Base-by-base conservation (phyloP, 2,329 filamentous ascomycete genomes). In the Chrysosporium queenslandicum region DNA sequence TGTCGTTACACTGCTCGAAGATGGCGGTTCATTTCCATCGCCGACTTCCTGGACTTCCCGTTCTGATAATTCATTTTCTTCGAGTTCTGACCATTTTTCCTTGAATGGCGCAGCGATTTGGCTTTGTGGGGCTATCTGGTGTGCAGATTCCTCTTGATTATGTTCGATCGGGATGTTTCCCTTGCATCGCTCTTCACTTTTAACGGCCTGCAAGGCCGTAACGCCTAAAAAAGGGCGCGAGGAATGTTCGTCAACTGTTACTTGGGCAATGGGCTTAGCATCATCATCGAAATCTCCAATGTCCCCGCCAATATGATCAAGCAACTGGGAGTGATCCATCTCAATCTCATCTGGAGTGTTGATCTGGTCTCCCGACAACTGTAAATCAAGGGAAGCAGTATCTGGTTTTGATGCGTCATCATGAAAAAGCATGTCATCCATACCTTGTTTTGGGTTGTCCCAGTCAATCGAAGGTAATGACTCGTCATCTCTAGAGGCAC, bases 381-480 rank as follows among this genome's bases (percentile, higher is more conserved):
- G 46, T 8, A 58, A 37, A 52, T 58, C 56, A 45, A 57, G 55
- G 7, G 55, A 57, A 9, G 55, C 52, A 11, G 55, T 55, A 8
- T 55, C 53, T 23, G 49, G 48, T 20, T 55, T 53, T 34, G 23
- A 49, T 37, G n/a, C 47, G 27, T 48, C 32, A 27, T 43, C 46
- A 41, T 50, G 29, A 42, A 48, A 32, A 27, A 41, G 20, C 18
- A 39, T 18, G 18, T 50, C 49, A 43, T 41, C 40, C 42, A 45
- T 53, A 41, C 34, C 41, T 49, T 55, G 30, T 25, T 55, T 52
- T 7, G 43, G 27, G 48, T 64, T 60, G 16, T 62, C 64, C 67
- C 67, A 69, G 50, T 68, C 66, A 58, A 70, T 69, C 29, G 59
- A 52, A 50, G 68, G 68, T 63, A 64, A 68, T 41, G 58, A 60